phyloP scores from a whole-genome alignment of 208 protist species.

The Acanthamoeba royreba region DNA sequence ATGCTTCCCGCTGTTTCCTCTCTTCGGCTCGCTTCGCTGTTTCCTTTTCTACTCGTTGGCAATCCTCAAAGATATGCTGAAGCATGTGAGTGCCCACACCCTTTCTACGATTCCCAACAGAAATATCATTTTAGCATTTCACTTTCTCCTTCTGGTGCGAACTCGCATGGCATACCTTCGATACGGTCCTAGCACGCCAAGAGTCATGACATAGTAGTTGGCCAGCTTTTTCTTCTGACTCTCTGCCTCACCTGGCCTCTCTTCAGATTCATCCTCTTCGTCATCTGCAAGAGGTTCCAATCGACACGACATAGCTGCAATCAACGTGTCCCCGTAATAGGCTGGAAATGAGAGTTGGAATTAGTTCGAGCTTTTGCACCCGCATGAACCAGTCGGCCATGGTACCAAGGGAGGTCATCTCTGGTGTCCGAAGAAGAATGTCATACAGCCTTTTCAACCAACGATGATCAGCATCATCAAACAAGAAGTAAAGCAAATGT shows the following conservation, averaged over 20 bases:
- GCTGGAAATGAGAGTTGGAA: not conserved
- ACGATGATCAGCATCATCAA: too few relatives aligned
- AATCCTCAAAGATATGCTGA: not conserved
- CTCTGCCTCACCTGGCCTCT: not conserved
- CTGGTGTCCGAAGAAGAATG: not conserved
- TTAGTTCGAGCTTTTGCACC: not conserved
- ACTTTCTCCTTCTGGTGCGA: too few relatives aligned
- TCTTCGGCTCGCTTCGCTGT: not conserved
- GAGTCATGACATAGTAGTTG: not conserved
- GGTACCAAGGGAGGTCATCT: not conserved
- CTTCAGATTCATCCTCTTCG: not conserved
- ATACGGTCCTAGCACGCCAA: not conserved
- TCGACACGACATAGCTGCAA: not conserved
- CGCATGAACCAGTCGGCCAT: not conserved
- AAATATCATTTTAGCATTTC: too few relatives aligned
- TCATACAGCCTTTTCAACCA: not conserved
- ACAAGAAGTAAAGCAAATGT: not conserved
- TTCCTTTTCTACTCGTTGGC: not conserved
- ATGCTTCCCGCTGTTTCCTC: not conserved
- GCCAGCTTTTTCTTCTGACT: not conserved
- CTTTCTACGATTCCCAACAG: not conserved
- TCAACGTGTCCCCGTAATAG: not conserved
- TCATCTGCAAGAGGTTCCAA: not conserved
- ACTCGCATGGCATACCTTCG: not conserved
- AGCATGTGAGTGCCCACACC: not conserved